Conservation (phyloP, 495 filamentous ascomycete species). For the Xylaria castorea region DNA sequence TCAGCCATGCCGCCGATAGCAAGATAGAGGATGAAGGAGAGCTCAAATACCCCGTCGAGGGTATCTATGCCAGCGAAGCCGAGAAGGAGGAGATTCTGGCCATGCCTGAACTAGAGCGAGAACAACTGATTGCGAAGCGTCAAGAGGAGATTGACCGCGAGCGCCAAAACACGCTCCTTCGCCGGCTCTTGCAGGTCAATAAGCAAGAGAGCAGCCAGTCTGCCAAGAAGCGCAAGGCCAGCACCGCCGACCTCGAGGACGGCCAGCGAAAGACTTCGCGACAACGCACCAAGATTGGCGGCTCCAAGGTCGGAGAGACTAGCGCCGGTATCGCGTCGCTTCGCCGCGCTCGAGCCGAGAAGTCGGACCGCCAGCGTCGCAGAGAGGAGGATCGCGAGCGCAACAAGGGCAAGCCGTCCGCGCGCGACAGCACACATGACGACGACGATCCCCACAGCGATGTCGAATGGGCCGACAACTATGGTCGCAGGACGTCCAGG, state of each 20-base stretch:
- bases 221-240: conserved; percentile 79
- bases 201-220: conserved; percentile 48
- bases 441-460: conserved; percentile 75
- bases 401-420: conserved; percentile 56
- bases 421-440: conserved; percentile 48
- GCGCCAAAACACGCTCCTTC: conserved; percentile 83
- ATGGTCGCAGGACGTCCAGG: conserved; percentile 48
- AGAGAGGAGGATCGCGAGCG: conserved; percentile 71
- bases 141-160: conserved; percentile 79
- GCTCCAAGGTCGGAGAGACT: conserved; percentile 79
- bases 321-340: conserved; percentile 80
- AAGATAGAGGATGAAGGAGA: conserved; percentile 65
- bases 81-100: conserved; percentile 85
- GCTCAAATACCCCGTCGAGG: conserved; percentile 84
- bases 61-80: conserved; percentile 76
- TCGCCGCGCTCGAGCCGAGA: conserved; percentile 84
- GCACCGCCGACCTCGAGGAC: conserved; percentile 73
- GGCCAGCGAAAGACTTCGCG: conserved; percentile 80
- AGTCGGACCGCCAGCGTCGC: conserved; percentile 76
- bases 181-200: conserved; percentile 62
- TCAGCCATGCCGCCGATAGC: conserved; percentile 42
- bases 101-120: conserved; percentile 88
- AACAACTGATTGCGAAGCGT: conserved; percentile 87
- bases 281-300: conserved; percentile 77
- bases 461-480: conserved; percentile 67